Base-by-base conservation (phyloP, 176 grass and related monocot species). In the Lolium multiflorum region DNA sequence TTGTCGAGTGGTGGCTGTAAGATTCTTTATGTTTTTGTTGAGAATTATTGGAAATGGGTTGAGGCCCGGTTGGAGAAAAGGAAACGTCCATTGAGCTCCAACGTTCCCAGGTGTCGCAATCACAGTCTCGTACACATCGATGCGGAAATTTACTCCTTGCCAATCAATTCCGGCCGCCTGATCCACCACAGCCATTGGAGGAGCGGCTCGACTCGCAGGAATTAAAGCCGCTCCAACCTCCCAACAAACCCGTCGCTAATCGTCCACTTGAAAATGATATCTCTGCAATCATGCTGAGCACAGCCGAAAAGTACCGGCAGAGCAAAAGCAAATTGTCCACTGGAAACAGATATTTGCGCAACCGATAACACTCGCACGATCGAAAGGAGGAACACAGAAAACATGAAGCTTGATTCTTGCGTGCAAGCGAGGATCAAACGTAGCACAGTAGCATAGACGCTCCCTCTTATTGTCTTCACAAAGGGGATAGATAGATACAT, bases 391-490 rank as follows among this genome's bases (percentile, higher is more conserved):
- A 16, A 35, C 6, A 64, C 5, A 28, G 1, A 26, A 31, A 0
- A 9, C 11, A 7, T 2, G 15, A 12, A 51, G 69, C 25, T 69
- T 1, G 0, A 28, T 82, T 18, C 24, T 26, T 66, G 78, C 21
- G n/a, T 11, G 16, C 35, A 75, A 62, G 78, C 38, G 20, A 73
- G 41, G 5, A 73, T 15, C n/a, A 1, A 44, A 43, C 18, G 4
- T 3, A 24, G 20, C 6, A 35, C 31, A 43, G 10, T n/a, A 14
- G 2, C 9, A 69, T 61, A 25, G 13, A 13, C 10, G 49, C 72
- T 77, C 80, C 80, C 86, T 83, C 79, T 88, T 88, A 88, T 77
- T 77, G 80, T 46, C 72, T 77, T 82, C 80, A 88, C 86, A 82
- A 70, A 77, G 86, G 72, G 86, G 71, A 83, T 49, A 75, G 3